Evolutionary conservation across 768 basidiomycete species (phyloP).

Genomic region (Cantharellus anzutake): DNA sequence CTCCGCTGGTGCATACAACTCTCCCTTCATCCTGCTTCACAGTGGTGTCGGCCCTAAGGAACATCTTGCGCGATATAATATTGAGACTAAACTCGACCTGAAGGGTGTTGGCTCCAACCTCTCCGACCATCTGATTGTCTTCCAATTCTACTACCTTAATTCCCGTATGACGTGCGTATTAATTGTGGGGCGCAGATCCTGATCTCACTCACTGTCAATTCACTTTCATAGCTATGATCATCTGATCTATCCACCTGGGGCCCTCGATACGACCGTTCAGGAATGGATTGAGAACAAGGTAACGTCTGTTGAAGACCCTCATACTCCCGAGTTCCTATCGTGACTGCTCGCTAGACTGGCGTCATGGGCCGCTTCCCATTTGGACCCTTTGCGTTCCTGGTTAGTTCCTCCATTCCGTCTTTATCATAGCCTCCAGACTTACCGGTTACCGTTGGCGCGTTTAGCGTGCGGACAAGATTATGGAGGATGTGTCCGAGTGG

Average conservation of each 20-base stretch:
- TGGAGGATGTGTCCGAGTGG: background rate
- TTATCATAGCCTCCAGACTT: no score
- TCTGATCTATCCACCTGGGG: background rate
- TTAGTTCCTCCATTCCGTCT: background rate
- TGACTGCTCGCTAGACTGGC: background rate
- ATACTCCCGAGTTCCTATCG: background rate
- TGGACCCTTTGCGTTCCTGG: background rate
- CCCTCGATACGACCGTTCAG: background rate
- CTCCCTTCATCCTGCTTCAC: conserved; percentile 21
- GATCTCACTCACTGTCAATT: background rate
- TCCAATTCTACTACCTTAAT: background rate
- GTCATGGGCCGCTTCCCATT: conserved; percentile 1
- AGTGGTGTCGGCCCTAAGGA: conserved; percentile 49
- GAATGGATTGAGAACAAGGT: background rate
- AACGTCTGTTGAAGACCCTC: background rate
- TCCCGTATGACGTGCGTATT: background rate
- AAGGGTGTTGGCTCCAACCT: conserved; percentile 61
- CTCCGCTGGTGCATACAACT: conserved; percentile 19
- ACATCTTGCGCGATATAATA: conserved; percentile 31
- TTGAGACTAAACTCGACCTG: conserved; percentile 40
- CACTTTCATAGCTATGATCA: background rate
- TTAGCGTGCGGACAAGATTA: background rate
- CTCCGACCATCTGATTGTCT: conserved; percentile 33
- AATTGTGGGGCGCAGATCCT: background rate
- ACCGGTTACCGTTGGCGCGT: no score